A percentile compares a stretch with the other conserved stretches of the same genome.
Evolutionary conservation across 805 yeast genomes (phyloP).

Genomic region (Cyberlindnera veronae): DNA sequence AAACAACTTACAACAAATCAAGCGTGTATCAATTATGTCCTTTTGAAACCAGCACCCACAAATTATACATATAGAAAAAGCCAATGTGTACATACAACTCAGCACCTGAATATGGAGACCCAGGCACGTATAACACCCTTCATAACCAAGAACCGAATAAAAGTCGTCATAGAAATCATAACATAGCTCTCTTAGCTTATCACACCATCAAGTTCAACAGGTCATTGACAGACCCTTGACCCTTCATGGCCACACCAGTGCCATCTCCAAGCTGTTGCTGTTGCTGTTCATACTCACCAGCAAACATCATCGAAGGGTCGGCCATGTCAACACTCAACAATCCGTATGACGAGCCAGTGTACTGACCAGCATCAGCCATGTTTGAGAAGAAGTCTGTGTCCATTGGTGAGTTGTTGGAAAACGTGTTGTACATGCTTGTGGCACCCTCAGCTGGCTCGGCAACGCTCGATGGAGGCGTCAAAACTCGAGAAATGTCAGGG

Average conservation of each 20-base stretch:
- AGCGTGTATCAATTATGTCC: background rate
- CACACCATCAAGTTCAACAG: background rate
- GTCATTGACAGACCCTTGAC: background rate
- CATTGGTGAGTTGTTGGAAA: constrained; percentile 20
- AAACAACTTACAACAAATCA: no score
- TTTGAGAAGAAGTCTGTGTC: constrained; percentile 8
- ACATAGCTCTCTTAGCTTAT: background rate
- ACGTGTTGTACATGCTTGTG: background rate
- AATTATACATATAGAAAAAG: background rate
- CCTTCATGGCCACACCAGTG: background rate
- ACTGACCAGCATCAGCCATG: background rate
- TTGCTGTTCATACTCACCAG: background rate
- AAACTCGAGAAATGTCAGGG: constrained; percentile 6
- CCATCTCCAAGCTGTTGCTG: background rate
- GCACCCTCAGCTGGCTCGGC: constrained; percentile 15
- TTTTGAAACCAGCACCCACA: background rate
- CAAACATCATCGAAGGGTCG: background rate
- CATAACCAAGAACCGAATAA: background rate
- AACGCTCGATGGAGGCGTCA: constrained; percentile 24
- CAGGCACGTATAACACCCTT: no score
- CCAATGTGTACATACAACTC: no score
- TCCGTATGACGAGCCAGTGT: background rate
- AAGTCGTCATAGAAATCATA: no score
- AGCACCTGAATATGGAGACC: no score
- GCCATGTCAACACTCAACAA: background rate